Evolutionary conservation across 140 eudicot species (phyloP), one percentile per base, ranked within the genome.

Genomic region (Cichorium intybus): DNA sequence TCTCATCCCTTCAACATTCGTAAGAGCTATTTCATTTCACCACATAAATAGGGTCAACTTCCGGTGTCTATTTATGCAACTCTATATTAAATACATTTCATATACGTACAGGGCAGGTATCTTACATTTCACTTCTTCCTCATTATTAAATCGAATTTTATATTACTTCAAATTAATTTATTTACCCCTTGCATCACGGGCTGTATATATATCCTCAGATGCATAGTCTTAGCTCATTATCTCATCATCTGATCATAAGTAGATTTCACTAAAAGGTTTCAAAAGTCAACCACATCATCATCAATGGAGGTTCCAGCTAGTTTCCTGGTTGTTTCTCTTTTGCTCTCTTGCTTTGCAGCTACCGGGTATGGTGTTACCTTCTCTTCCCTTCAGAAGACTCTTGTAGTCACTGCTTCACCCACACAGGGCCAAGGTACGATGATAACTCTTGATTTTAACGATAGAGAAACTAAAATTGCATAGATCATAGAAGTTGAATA

Each of bases 401-500:
- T 85, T 8, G 7, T 23, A 12, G 84, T 85, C 54, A 56, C 63
- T 0, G 62, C 85, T 39, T 48, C 85, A 22, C 60, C 75, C 8
- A 22, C 47, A 34, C 34, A 17, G 6, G 81, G 57, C 51, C 79
- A 84, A 81, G 87, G 91, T 84, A 77, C 31, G 72, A 57, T n/a
- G 18, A 56, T 45, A 51, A 11, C 34, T 41, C 53, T 46, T 46
- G 65, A 24, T 24, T 67, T 54, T 45, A 18, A n/a, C n/a, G n/a
- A n/a, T n/a, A n/a, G n/a, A n/a, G n/a, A n/a, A n/a, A n/a, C n/a
- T n/a, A n/a, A n/a, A n/a, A n/a, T n/a, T n/a, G n/a, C n/a, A n/a
- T n/a, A n/a, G n/a, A n/a, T n/a, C n/a, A n/a, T n/a, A n/a, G n/a
- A n/a, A n/a, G n/a, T n/a, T n/a, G n/a, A n/a, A n/a, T n/a, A n/a